These are phyloP conservation scores for Geotrichum histeridarum DNA, from an alignment of 1,139 yeast genomes.

Conservation along the genomic window DNA sequence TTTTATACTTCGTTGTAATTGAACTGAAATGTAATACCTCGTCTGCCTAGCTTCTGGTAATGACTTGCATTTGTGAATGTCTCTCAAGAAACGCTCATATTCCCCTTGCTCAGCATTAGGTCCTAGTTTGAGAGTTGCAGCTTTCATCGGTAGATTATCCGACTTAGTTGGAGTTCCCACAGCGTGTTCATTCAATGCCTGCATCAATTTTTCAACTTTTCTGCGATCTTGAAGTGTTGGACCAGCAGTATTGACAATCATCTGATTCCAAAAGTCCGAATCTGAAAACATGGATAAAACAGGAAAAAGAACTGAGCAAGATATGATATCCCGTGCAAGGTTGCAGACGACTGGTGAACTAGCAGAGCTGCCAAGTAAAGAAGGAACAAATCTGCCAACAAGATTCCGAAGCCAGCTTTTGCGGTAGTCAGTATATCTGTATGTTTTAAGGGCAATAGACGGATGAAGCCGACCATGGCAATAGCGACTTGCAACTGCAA, in stretches of 20 bases:
- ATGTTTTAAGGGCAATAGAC: constrained; percentile 48
- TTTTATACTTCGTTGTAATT: constrained; percentile 31
- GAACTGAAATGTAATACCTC: constrained; percentile 44
- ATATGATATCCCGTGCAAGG: constrained; percentile 59
- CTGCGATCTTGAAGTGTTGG: constrained; percentile 66
- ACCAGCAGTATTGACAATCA: constrained; percentile 57
- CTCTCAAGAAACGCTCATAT: constrained; percentile 44
- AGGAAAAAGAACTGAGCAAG: constrained; percentile 52
- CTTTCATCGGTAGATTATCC: constrained; percentile 3
- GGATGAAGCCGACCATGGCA: constrained; percentile 54
- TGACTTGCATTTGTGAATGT: constrained; percentile 37
- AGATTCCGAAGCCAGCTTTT: constrained; percentile 49
- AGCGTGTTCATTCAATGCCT: constrained; percentile 65
- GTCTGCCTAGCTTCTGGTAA: constrained; percentile 43
- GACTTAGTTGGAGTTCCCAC: constrained; percentile 17
- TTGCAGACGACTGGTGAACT: constrained; percentile 47
- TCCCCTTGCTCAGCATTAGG: constrained; percentile 36
- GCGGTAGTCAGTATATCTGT: constrained; percentile 45
- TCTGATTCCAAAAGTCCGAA: constrained; percentile 71
- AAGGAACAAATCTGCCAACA: constrained; percentile 47
- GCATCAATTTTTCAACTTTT: constrained; percentile 68
- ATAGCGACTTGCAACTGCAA: constrained; percentile 57
- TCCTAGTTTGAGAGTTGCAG: constrained; percentile 25
- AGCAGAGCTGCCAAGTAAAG: constrained; percentile 50
- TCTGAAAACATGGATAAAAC: constrained; percentile 56